phyloP scores from a whole-genome alignment of 768 basidiomycete genomes.

The Candolleomyces eurysporus region DNA sequence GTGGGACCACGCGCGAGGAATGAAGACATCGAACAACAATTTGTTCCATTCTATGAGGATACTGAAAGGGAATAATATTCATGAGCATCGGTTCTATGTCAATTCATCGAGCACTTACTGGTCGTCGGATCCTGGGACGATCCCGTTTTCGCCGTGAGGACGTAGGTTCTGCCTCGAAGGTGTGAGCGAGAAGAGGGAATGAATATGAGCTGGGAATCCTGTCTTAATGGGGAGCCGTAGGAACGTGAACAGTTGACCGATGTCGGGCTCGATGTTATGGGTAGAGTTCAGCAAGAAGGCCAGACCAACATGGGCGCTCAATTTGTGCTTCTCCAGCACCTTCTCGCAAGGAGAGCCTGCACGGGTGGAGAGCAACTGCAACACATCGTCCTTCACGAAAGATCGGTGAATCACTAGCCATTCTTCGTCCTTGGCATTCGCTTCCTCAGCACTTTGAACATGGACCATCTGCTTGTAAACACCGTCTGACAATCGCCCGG shows the following conservation, averaged over 20 bases:
- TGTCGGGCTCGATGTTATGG: slow-evolving; percentile 2
- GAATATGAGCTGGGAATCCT: slow-evolving; percentile 43
- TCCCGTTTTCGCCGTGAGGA: slow-evolving; percentile 39
- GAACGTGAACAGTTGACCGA: slow-evolving; percentile 46
- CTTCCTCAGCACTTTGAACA: slow-evolving; percentile 4
- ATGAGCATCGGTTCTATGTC: neutral
- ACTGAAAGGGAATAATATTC: slow-evolving; percentile 21
- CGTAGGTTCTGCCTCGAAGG: slow-evolving; percentile 42
- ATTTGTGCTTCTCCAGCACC: slow-evolving; percentile 37
- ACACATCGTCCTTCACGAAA: slow-evolving; percentile 24
- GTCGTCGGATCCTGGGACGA: slow-evolving; percentile 36
- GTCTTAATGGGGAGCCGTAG: slow-evolving; percentile 48
- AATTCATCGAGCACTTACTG: slow-evolving; percentile 27
- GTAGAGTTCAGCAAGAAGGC: slow-evolving; percentile 27
- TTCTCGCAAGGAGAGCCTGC: slow-evolving; percentile 21
- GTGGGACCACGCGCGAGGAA: slow-evolving; percentile 41
- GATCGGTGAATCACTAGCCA: slow-evolving; percentile 36
- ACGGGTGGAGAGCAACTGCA: slow-evolving; percentile 21
- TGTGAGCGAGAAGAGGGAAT: slow-evolving; percentile 47
- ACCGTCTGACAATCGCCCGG: neutral
- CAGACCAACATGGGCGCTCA: slow-evolving; percentile 36
- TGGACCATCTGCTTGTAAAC: slow-evolving; percentile 17
- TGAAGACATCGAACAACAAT: slow-evolving; percentile 40
- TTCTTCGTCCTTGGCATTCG: slow-evolving; percentile 6
- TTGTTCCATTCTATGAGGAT: slow-evolving; percentile 48